These are phyloP conservation scores for Boletus tylopilopsis DNA, from an alignment of 768 basidiomycete species.

Conservation along the genomic window DNA sequence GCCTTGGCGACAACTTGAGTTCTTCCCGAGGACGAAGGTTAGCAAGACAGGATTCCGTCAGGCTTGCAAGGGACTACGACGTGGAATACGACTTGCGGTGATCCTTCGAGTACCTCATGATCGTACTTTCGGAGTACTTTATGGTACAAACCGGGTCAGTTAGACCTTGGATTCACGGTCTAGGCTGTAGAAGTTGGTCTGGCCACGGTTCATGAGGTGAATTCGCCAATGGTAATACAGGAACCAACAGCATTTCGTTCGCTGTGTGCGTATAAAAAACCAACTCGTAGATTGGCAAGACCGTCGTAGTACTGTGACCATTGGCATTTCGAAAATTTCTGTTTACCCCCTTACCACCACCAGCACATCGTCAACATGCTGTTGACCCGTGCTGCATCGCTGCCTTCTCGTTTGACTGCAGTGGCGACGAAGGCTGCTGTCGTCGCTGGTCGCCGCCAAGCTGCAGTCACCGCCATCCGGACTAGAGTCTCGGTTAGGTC, in stretches of 20 bases:
- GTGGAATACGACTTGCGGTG: too few species aligned
- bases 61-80: too few species aligned
- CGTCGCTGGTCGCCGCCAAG: constrained; percentile 42
- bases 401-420: constrained; percentile 29
- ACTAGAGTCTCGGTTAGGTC: constrained; percentile 37
- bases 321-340: background rate
- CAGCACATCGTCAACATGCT: constrained; percentile 23
- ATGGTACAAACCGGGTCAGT: too few species aligned
- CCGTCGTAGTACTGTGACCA: too few species aligned
- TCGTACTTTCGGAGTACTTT: too few species aligned
- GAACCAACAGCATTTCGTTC: constrained; percentile 20
- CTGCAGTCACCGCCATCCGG: constrained; percentile 38
- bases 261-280: constrained; percentile 1
- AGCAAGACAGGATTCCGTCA: too few species aligned
- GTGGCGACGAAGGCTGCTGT: constrained; percentile 43
- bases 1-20: too few species aligned
- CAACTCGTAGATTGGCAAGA: background rate
- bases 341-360: constrained; percentile 1
- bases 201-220: too few species aligned
- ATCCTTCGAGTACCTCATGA: too few species aligned
- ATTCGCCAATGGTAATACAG: constrained; percentile 13
- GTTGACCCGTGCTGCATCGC: constrained; percentile 24
- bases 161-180: too few species aligned
- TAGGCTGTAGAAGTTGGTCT: background rate
- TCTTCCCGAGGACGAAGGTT: too few species aligned